These are phyloP conservation scores for Aquilaria sinensis DNA, from an alignment of 345 rosid genomes.

Conservation along the genomic window DNA sequence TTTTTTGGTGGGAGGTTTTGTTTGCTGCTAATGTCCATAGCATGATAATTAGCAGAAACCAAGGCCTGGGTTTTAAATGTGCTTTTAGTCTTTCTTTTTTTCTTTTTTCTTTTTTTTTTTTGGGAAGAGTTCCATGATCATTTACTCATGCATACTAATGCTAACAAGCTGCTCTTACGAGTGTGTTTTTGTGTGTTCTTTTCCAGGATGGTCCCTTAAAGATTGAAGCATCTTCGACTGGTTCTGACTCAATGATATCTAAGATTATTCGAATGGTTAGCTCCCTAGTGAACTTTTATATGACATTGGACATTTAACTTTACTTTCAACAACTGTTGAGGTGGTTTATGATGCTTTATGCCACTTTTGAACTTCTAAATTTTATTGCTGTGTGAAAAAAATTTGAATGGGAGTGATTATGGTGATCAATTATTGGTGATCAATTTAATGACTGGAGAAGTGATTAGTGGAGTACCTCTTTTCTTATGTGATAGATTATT, in stretches of 20 bases:
- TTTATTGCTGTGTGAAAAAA: too few species aligned
- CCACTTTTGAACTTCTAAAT: too few species aligned
- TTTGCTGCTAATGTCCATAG: constrained; percentile 3
- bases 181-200: constrained; percentile 12
- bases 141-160: constrained; percentile 1
- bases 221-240: constrained; percentile 76
- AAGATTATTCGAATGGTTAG: constrained; percentile 82
- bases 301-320: neutral
- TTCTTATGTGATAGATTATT: too few species aligned
- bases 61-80: neutral
- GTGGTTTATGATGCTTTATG: too few species aligned
- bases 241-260: constrained; percentile 81
- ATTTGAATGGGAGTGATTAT: too few species aligned
- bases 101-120: neutral
- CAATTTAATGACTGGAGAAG: too few species aligned
- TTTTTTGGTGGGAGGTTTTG: constrained; percentile 5
- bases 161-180: neutral
- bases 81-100: neutral
- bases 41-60: neutral
- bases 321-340: too few species aligned
- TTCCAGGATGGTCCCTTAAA: constrained; percentile 94
- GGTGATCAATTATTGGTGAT: too few species aligned
- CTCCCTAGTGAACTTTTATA: constrained; percentile 13
- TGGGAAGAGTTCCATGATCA: neutral
- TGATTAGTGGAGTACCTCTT: too few species aligned